A percentile compares a stretch with the other conserved stretches of the same genome.
phyloP scores from a whole-genome alignment of 2,329 filamentous ascomycete species.

The Hymenoscyphus fructigenus region DNA sequence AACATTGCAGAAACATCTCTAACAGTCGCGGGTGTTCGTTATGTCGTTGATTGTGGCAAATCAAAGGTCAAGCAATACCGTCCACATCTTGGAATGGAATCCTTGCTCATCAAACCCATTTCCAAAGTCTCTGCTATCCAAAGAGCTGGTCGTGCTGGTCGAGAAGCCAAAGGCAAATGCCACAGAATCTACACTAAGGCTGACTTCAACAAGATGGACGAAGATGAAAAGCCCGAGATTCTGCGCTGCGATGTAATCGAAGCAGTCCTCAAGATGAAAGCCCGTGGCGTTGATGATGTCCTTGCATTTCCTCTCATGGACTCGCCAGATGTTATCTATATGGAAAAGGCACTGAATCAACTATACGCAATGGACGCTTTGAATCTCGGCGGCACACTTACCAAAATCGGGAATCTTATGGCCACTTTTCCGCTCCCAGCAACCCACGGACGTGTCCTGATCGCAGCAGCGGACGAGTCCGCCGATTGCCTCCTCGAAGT shows the following conservation, averaged over 20 bases:
- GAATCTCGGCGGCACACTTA: constrained; percentile 70
- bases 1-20: constrained; percentile 99
- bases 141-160: constrained; percentile 84
- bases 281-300: constrained; percentile 79
- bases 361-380: constrained; percentile 78
- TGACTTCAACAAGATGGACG: constrained; percentile 67
- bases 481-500: constrained; percentile 74
- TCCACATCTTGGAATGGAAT: constrained; percentile 81
- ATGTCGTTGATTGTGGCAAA: constrained; percentile 90
- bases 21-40: constrained; percentile 88
- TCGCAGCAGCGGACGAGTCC: constrained; percentile 72
- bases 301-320: constrained; percentile 84
- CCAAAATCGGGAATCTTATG: constrained; percentile 70
- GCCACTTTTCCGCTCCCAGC: constrained; percentile 82
- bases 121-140: constrained; percentile 93
- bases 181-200: constrained; percentile 84
- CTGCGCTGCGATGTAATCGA: constrained; percentile 84
- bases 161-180: constrained; percentile 88
- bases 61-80: constrained; percentile 93
- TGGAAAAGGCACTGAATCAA: constrained; percentile 80
- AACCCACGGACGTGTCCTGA: constrained; percentile 74
- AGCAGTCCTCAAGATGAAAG: constrained; percentile 89
- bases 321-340: constrained; percentile 70
- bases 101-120: constrained; percentile 84
- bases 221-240: constrained; percentile 83